Base-by-base conservation (phyloP, 768 basidiomycete species). In the Trichaptum fuscoviolaceum region DNA sequence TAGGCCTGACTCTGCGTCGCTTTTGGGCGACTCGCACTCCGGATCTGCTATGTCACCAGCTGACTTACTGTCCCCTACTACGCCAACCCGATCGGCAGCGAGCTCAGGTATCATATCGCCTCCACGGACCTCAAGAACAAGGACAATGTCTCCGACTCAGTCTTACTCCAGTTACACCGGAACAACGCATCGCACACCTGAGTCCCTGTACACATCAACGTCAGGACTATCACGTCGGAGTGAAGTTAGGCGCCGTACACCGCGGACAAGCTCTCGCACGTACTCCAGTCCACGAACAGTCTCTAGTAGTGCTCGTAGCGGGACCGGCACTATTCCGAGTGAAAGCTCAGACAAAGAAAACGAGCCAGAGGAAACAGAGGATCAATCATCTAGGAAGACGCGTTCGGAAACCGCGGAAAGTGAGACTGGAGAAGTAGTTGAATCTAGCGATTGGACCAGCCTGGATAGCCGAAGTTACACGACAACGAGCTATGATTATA, bases 291-390 rank as follows among this genome's bases (percentile, higher is more conserved):
- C 84, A 5, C 76, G 82, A 57, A 79, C 82, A 7, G 77, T 78
- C 64, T 81, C 59, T 17, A 83, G 0, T 80, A 71, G 73, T 77
- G 78, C 0, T 2, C 42, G 20, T 78, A 79, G 65, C 71, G 75
- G 63, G 72, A 68, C 67, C 73, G 71, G 62, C 42, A 36, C 57
- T 69, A 73, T 72, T n/a, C 83, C 83, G n/a, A 77, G 77, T 12
- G 74, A 73, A 52, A 52, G 42, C 6, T 85, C 84, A 0, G 87
- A 90, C 67, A 88, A 86, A 72, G 88, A 88, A 74, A 87, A 88
- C 66, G 69, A 35, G 63, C 42, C 42, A 52, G 42, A 52, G 3
- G 42, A 52, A 52, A 15, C 42, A 20, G 42, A 52, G 42, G 42
- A 20, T 20, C 42, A 52, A 20, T 15, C 20, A 20, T 15, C 42